These are phyloP conservation scores for Hura crepitans DNA, from an alignment of 441 rosid genomes.

Conservation along the genomic window DNA sequence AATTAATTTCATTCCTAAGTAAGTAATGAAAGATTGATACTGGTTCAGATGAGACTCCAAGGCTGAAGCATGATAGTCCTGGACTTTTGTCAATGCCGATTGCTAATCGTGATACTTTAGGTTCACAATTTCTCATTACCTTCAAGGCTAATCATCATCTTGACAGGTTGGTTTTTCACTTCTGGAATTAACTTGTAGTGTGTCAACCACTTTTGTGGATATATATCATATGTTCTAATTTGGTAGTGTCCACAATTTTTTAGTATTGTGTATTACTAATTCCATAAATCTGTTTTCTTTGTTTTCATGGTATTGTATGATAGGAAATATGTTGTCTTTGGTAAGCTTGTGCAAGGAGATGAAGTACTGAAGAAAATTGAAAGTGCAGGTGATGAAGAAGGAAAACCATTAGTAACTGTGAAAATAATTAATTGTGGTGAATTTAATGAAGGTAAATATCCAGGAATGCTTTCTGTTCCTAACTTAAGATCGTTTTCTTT, in stretches of 20 bases:
- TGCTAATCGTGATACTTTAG: conserved; percentile 70
- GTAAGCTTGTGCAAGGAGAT: conserved; percentile 81
- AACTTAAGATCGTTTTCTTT: no score
- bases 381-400: conserved; percentile 72
- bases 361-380: conserved; percentile 79
- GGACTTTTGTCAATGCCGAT: conserved; percentile 85
- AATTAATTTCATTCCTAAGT: not conserved
- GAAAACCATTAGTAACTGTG: conserved; percentile 72
- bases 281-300: not conserved
- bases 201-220: not conserved
- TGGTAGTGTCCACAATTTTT: not conserved
- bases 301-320: conserved; percentile 14
- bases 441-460: conserved; percentile 62
- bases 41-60: conserved; percentile 75
- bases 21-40: conserved; percentile 16
- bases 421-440: conserved; percentile 87
- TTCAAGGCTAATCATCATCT: conserved; percentile 71
- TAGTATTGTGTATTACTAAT: not conserved
- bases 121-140: conserved; percentile 81
- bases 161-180: conserved; percentile 56
- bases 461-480: no score
- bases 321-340: conserved; percentile 84
- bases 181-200: no score
- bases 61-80: conserved; percentile 69
- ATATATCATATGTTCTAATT: not conserved